These are phyloP conservation scores for Fomitiporia mediterranea DNA, from an alignment of 1,284 basidiomycete species.

Conservation along the genomic window DNA sequence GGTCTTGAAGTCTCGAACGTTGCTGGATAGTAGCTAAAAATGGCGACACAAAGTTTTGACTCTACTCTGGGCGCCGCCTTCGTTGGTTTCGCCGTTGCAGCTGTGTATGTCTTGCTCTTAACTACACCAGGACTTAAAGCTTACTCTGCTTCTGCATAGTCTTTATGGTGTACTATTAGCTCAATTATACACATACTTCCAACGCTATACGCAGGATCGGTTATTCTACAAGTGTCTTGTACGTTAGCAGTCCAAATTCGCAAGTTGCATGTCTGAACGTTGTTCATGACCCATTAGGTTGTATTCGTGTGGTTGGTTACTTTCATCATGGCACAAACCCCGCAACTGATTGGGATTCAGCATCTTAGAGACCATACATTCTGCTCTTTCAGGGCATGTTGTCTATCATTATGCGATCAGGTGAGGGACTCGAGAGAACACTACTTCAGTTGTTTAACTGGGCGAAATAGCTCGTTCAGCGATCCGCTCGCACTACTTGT, in stretches of 20 bases:
- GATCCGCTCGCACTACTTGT: constrained; percentile 36
- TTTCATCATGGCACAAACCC: neutral
- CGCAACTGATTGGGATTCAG: constrained; percentile 30
- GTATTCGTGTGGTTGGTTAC: constrained; percentile 38
- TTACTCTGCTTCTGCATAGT: constrained; percentile 26
- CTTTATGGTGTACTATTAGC: constrained; percentile 47
- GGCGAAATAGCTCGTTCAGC: constrained; percentile 42
- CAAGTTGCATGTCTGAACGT: neutral
- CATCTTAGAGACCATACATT: constrained; percentile 46
- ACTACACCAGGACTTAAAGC: neutral
- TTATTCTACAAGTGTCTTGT: constrained; percentile 51
- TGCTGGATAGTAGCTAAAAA: too few relatives aligned
- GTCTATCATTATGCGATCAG: constrained; percentile 53
- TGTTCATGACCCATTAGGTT: constrained; percentile 33
- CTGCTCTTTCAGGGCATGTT: constrained; percentile 49
- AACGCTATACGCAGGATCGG: constrained; percentile 50
- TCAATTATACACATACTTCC: constrained; percentile 52
- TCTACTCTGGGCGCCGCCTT: constrained; percentile 56
- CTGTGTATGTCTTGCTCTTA: constrained; percentile 30
- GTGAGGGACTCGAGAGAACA: constrained; percentile 30
- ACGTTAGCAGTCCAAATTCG: constrained; percentile 27
- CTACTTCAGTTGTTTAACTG: neutral
- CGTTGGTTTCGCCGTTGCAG: constrained; percentile 52
- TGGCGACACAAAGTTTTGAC: constrained; percentile 26
- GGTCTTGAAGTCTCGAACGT: too few relatives aligned